Evolutionary conservation across 495 filamentous ascomycete species (phyloP).

Genomic region (Podospora pseudopauciseta): DNA sequence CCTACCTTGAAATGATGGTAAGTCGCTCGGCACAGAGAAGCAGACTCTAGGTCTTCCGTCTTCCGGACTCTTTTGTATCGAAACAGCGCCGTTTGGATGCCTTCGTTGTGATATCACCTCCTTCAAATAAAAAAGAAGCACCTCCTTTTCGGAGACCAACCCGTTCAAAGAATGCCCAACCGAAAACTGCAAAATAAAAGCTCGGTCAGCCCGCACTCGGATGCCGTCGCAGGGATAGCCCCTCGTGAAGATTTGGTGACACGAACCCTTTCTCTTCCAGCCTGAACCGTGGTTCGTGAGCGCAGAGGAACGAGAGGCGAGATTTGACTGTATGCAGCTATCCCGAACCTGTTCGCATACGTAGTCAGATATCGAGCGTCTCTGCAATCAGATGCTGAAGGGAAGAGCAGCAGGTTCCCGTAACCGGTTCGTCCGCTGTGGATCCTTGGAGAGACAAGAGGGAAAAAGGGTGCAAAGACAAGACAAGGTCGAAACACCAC

Average conservation of each 20-base stretch:
- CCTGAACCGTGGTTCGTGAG: slow-evolving; percentile 21
- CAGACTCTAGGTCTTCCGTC: neutral
- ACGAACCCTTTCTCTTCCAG: slow-evolving; percentile 1
- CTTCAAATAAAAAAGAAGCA: neutral
- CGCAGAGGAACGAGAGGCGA: slow-evolving; percentile 23
- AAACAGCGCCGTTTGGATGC: neutral
- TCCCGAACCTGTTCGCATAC: slow-evolving; percentile 50
- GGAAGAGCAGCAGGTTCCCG: slow-evolving; percentile 35
- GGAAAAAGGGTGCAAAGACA: slow-evolving; percentile 15
- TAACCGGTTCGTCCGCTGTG: slow-evolving; percentile 33
- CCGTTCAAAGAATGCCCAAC: neutral
- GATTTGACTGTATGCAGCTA: slow-evolving; percentile 46
- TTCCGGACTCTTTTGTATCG: neutral
- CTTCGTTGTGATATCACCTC: neutral
- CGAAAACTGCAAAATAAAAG: neutral
- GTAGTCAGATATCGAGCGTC: slow-evolving; percentile 32
- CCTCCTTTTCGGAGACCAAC: neutral
- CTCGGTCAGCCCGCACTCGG: neutral
- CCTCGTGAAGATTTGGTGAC: neutral
- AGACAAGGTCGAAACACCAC: slow-evolving; percentile 32
- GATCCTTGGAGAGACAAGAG: slow-evolving; percentile 19
- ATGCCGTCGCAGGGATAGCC: neutral
- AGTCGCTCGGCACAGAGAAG: too few relatives aligned
- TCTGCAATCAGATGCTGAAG: slow-evolving; percentile 36
- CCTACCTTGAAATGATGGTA: neutral